Evolutionary conservation across 495 filamentous ascomycete species (phyloP), one percentile per base, ranked within the genome.

Genomic region (Elasticomyces elasticus): DNA sequence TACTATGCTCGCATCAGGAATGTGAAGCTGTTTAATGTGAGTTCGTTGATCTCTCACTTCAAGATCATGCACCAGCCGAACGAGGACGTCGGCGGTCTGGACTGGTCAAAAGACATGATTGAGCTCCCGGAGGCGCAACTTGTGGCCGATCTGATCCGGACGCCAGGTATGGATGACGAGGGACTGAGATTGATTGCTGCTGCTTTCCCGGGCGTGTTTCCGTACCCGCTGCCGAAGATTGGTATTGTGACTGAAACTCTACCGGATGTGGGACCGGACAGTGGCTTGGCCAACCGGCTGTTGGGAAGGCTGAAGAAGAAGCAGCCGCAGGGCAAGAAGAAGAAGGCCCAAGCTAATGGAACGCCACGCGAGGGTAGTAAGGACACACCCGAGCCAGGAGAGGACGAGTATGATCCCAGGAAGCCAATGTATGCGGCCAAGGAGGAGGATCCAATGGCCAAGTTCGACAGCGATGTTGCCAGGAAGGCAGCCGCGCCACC

Each of bases 31-130:
- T 85, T 78, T 57, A 79, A 77, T 10, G 67, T 86, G 20, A 73
- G 75, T 24, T 75, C 82, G 52, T 66, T 89, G 20, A 69, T 83
- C 46, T 80, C 74, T 43, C 85, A 89, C 69, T 89, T 88, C 59
- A 76, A 83, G 47, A 69, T 71, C 49, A 67, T 70, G 43, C 85
- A 89, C 64, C 59, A 35, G 54, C 49, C 47, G 68, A 59, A 53
- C 56, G 52, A 61, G 35, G 56, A 64, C 20, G 51, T 65, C 63
- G 17, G 53, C 45, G 52, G 62, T 13, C 64, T 74, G 15, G 76
- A 87, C 65, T 89, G 85, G 85, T 75, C 72, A 46, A 65, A 67
- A 41, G 74, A 87, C 52, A 87, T 89, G 85, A 77, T 89, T 48
- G 72, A 83, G 55, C 72, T 85, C 23, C 81, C 83, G 1, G 77